Percentiles rank a stretch among this genome's conserved stretches.
Conservation (phyloP, 2,329 filamentous ascomycete species). For the Colletotrichum sansevieriae region DNA sequence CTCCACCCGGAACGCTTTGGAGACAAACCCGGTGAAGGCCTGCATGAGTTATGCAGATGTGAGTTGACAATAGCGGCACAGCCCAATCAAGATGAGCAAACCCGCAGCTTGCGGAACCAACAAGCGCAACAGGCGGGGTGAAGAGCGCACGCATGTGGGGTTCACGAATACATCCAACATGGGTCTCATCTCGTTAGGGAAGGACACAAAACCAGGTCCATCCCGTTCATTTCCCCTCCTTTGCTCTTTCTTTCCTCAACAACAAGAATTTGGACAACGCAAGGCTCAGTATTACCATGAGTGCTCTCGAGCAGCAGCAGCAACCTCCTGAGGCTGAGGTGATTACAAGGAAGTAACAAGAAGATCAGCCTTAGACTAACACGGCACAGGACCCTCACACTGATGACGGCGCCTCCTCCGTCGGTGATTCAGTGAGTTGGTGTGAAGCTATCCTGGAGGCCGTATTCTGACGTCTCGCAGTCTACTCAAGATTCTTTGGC, state of each 20-base stretch:
- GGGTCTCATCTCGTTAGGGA: background rate
- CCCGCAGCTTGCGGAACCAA: background rate
- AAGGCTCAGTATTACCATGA: background rate
- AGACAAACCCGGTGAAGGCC: background rate
- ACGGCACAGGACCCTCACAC: background rate
- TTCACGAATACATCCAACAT: background rate
- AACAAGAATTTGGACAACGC: background rate
- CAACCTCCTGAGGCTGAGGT: background rate
- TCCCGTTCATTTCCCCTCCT: background rate
- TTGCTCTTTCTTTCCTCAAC: background rate
- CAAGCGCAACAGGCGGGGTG: constrained; percentile 4
- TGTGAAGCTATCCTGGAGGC: background rate
- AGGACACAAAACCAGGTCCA: background rate
- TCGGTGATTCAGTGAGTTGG: background rate
- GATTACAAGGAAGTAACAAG: background rate
- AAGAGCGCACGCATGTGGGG: background rate
- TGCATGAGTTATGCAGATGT: background rate
- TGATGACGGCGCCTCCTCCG: background rate
- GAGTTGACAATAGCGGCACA: background rate
- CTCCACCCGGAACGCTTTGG: background rate
- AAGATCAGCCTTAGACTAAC: background rate
- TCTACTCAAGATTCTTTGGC: background rate
- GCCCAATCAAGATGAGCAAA: constrained; percentile 1
- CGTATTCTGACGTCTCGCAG: background rate
- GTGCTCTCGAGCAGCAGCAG: constrained; percentile 1